Evolutionary conservation across 495 filamentous ascomycete genomes (phyloP), one percentile per base, ranked within the genome.

Genomic region (Aspergillus cavernicola): DNA sequence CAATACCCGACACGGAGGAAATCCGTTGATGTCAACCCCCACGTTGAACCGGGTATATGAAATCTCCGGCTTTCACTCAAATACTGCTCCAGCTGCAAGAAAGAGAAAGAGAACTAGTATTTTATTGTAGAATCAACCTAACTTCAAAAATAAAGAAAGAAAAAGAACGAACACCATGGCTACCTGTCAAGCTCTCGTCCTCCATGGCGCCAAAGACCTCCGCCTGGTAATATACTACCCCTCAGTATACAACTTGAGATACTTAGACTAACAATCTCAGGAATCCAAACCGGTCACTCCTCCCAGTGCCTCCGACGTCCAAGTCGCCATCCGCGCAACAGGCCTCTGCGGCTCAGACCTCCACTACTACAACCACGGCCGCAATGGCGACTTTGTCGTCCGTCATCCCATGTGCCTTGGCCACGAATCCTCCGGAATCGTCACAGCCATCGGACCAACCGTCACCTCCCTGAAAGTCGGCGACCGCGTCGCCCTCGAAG

Each of bases 341-440:
- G 87, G 87, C 26, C 82, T 93, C 65, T 92, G 88, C 67, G 89
- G 89, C 57, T 90, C 87, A 3, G 89, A 93, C 70, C 80, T 92
- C 6, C 86, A 87, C 61, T 93, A 93, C 75, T 93, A 89, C 75
- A 85, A 79, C 59, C 87, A 91, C 69, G 89, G 86, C 60, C 85
- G 86, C 66, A 92, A 92, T 61, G 89, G 89, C 47, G 86, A 89
- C 67, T 86, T 93, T 66, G 81, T 86, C 51, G 83, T 87, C 22
- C 86, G 80, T 44, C 74, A 77, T 38, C 89, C 89, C 13, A 72
- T 91, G 53, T 86, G 82, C 22, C 81, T 92, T 1, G 89, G 89
- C 50, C 89, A 93, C 60, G 89, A 92, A 68, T 87, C 87, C 47
- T 81, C 85, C 19, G 88, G 89, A 18, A 75, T 78, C 11, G 84